Percentiles rank a stretch among this genome's conserved stretches.
Evolutionary conservation across 371 early-diverging fungal species (phyloP).

Genomic region (Rhizopus arrhizus): DNA sequence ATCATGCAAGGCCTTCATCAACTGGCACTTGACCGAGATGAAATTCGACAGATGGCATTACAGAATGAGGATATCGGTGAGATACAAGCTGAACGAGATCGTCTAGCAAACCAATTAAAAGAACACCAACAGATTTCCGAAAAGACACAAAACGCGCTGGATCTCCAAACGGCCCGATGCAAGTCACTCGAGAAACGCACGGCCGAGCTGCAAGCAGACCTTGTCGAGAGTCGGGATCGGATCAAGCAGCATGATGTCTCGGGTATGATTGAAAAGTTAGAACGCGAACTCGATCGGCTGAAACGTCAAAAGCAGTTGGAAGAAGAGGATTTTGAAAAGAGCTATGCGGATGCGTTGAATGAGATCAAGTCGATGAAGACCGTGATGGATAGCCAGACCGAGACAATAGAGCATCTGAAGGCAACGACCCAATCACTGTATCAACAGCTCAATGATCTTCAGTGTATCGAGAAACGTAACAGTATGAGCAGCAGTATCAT

Average conservation of each 20-base stretch:
- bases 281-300: neutral
- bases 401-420: neutral
- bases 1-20: neutral
- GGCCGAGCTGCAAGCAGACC: neutral
- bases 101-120: conserved; percentile 2
- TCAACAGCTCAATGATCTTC: neutral
- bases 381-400: neutral
- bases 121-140: conserved; percentile 5
- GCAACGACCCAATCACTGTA: neutral
- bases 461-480: neutral
- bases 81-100: conserved; percentile 5
- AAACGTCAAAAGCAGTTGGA: conserved; percentile 4
- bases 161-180: conserved; percentile 7
- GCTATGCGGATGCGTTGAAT: conserved; percentile 15
- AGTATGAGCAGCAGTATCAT: neutral
- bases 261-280: conserved; percentile 11
- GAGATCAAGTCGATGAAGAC: conserved; percentile 6
- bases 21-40: neutral
- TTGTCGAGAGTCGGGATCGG: neutral
- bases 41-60: neutral
- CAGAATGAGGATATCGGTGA: neutral
- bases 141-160: conserved; percentile 3
- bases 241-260: conserved; percentile 6
- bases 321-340: conserved; percentile 10
- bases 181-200: conserved; percentile 1